These are phyloP conservation scores for Rhododendron ferrugineum DNA, from an alignment of 148 eudicot species.

Conservation along the genomic window DNA sequence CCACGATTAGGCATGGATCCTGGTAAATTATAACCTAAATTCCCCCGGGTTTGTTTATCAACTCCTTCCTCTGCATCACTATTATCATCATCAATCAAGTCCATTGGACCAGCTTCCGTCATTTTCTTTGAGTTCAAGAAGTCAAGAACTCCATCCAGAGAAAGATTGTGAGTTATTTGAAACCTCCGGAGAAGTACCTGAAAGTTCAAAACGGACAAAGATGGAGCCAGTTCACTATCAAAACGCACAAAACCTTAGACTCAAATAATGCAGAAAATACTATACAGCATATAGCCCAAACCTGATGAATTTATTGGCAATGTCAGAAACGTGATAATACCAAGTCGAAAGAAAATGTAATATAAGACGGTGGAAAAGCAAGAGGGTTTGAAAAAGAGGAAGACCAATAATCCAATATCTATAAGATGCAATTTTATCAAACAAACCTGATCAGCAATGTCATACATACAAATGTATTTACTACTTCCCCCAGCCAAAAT, in stretches of 20 bases:
- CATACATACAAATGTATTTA: slow-evolving; percentile 96
- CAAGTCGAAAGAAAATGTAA: not conserved
- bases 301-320: not conserved
- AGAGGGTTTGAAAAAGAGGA: not conserved
- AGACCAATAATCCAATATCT: not conserved
- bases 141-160: slow-evolving; percentile 94
- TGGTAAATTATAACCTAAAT: slow-evolving; percentile 58
- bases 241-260: not conserved
- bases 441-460: slow-evolving; percentile 93
- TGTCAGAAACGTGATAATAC: not conserved
- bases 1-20: slow-evolving; percentile 81
- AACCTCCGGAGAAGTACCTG: slow-evolving; percentile 89
- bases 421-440: not conserved
- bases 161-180: slow-evolving; percentile 83
- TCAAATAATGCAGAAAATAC: not conserved
- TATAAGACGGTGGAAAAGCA: not conserved
- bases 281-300: not conserved
- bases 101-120: slow-evolving; percentile 95
- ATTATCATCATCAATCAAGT: slow-evolving; percentile 74
- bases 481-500: slow-evolving; percentile 96
- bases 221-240: not conserved
- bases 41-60: slow-evolving; percentile 67
- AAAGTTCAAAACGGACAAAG: slow-evolving; percentile 7
- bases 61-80: slow-evolving; percentile 83
- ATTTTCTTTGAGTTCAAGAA: slow-evolving; percentile 86